A percentile compares a stretch with the other conserved stretches of the same genome.
These are phyloP conservation scores for Amphicarpaea edgeworthii DNA, from an alignment of 306 rosid genomes.

Conservation along the genomic window DNA sequence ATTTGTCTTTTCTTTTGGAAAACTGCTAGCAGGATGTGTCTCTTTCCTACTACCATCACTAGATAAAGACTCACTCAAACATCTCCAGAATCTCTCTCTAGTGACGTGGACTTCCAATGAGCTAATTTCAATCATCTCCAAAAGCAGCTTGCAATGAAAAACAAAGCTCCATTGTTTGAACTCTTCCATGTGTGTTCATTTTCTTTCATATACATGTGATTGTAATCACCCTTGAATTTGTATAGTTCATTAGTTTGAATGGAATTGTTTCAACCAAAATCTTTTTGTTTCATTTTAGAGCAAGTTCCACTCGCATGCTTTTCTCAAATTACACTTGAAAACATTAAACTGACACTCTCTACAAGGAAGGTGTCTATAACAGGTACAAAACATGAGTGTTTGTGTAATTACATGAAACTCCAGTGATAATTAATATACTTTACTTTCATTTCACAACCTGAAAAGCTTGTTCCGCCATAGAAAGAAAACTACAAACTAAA, in stretches of 20 bases:
- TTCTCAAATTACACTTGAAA: too few species aligned
- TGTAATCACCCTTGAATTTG: slow-evolving; percentile 13
- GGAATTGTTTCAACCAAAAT: not conserved
- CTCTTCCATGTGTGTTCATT: not conserved
- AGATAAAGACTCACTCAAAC: slow-evolving; percentile 48
- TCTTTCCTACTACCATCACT: slow-evolving; percentile 40
- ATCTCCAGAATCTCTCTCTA: slow-evolving; percentile 65
- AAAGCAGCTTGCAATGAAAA: slow-evolving; percentile 9
- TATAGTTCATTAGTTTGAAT: slow-evolving; percentile 8
- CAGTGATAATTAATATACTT: too few species aligned
- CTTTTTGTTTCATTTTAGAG: slow-evolving; percentile 23
- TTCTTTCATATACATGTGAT: not conserved
- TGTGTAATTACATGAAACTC: too few species aligned
- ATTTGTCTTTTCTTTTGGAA: slow-evolving; percentile 12
- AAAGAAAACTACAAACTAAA: not conserved
- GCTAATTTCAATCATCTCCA: slow-evolving; percentile 51
- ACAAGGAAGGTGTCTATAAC: too few species aligned
- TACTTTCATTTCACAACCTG: slow-evolving; percentile 12
- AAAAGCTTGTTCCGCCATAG: slow-evolving; percentile 29
- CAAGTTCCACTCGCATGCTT: too few species aligned
- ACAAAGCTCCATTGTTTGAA: slow-evolving; percentile 17
- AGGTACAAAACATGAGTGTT: too few species aligned
- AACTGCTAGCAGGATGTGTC: slow-evolving; percentile 42
- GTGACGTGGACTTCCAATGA: slow-evolving; percentile 80
- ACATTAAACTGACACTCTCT: too few species aligned